Evolutionary conservation across 768 basidiomycete species (phyloP), one percentile per base, ranked within the genome.

Genomic region (Kwoniella sp.): DNA sequence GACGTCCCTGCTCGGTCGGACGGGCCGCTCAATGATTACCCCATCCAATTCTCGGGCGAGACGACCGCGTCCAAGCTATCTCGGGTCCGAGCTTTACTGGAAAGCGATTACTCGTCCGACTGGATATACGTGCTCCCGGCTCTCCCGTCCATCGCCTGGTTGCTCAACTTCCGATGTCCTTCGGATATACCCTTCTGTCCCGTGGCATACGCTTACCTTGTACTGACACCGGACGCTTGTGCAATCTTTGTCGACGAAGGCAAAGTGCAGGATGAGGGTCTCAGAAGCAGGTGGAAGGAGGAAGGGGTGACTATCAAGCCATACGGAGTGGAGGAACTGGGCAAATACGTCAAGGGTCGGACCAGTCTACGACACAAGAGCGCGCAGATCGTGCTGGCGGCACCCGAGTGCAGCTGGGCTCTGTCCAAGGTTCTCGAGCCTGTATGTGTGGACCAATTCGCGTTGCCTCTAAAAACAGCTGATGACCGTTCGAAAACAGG

Each of bases 131-230:
- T 95, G 33, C 76, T 87, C 11, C 82, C 80, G 38, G 55, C 70
- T 12, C 61, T 78, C 10, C 68, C 71, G 5, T 50, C 73, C n/a
- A 86, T 75, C 82, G 93, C 93, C 0, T 95, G 89, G 77, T 65
- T 87, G 2, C 78, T 96, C 28, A 98, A 98, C 67, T 77, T 92
- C 47, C 85, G 93, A 42, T 92, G 91, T 29, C 56, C 50, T 12
- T 80, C 82, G 2, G 92, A 96, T 65, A 84, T 96, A 40, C 88
- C 89, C 0, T 88, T 83, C 78, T 91, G 89, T 69, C 93, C 93
- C 0, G 81, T 98, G 8, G 93, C 95, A 77, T 87, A 86, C 45
- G 81, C 87, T 0, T 98, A 93, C 68, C 75, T 92, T 17, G 87
- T 84, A 63, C 79, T 96, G 33, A 80, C 83, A 3, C 69, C 81